Percentiles rank a stretch among this genome's conserved stretches.
Conservation (phyloP, 352 stramenopile genomes). For the Phytophthora sojae region DNA sequence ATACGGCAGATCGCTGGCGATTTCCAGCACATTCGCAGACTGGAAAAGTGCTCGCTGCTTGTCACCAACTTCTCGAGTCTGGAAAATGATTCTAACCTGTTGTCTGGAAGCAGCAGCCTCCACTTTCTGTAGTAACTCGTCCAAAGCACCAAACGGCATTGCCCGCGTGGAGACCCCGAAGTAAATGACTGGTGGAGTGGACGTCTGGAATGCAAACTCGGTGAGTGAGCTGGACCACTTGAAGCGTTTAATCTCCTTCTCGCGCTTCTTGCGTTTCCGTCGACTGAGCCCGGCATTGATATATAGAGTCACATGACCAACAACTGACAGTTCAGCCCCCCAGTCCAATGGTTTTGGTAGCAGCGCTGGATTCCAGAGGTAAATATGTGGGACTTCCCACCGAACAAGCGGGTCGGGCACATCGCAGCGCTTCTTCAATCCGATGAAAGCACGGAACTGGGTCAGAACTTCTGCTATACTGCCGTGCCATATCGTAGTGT, state of each 20-base stretch:
- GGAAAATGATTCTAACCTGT: constrained; percentile 58
- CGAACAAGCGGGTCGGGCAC: constrained; percentile 33
- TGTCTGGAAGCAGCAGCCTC: constrained; percentile 30
- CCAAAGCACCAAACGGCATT: constrained; percentile 36
- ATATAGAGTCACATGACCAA: constrained; percentile 43
- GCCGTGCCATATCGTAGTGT: constrained; percentile 41
- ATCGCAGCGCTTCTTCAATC: constrained; percentile 38
- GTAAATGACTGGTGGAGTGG: constrained; percentile 43
- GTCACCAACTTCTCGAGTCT: constrained; percentile 41
- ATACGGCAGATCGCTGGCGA: constrained; percentile 55
- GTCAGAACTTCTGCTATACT: constrained; percentile 44
- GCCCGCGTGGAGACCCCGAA: constrained; percentile 47
- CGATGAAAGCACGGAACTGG: constrained; percentile 57
- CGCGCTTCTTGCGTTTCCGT: constrained; percentile 18
- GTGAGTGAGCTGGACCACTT: constrained; percentile 16
- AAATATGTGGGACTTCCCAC: constrained; percentile 59
- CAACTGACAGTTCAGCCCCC: constrained; percentile 46
- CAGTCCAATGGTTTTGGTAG: constrained; percentile 54
- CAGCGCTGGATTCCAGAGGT: constrained; percentile 52
- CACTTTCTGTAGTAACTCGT: constrained; percentile 46
- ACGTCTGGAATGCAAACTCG: constrained; percentile 29
- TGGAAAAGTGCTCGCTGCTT: constrained; percentile 17
- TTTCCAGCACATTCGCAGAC: constrained; percentile 34
- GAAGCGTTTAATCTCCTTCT: constrained; percentile 32
- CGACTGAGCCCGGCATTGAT: constrained; percentile 24